Percentiles rank a stretch among this genome's conserved stretches.
phyloP scores from a whole-genome alignment of 768 basidiomycete species.

The Melanogaster broomeanus region DNA sequence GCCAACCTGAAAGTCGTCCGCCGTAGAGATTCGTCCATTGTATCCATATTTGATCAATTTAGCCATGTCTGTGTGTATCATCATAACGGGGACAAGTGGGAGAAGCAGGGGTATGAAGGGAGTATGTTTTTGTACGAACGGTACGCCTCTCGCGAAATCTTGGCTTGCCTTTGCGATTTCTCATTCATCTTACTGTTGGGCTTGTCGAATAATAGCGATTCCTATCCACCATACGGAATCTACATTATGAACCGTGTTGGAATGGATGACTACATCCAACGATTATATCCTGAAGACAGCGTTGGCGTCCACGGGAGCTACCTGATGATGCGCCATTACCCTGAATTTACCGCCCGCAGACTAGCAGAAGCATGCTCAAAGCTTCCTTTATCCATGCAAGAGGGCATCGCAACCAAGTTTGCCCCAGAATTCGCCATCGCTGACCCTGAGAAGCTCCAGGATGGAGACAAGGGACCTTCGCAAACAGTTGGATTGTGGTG shows the following conservation, averaged over 20 bases:
- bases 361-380: conserved; percentile 38
- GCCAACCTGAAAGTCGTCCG: conserved; percentile 82
- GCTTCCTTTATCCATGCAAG: conserved; percentile 22
- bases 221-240: conserved; percentile 82
- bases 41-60: conserved; percentile 84
- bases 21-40: conserved; percentile 76
- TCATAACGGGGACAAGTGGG: conserved; percentile 74
- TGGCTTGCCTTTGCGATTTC: not conserved
- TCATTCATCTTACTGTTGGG: conserved; percentile 7
- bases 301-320: conserved; percentile 60
- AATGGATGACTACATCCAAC: conserved; percentile 74
- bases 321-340: conserved; percentile 73
- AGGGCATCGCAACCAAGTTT: conserved; percentile 45
- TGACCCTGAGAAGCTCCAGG: conserved; percentile 43
- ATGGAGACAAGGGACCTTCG: conserved; percentile 55
- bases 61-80: conserved; percentile 85
- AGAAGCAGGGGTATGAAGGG: conserved; percentile 84
- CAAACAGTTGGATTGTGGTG: conserved; percentile 77
- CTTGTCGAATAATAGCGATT: conserved; percentile 46
- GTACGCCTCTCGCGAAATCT: conserved; percentile 41
- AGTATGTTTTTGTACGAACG: conserved; percentile 88
- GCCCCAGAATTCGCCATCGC: conserved; percentile 47
- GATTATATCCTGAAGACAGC: conserved; percentile 78
- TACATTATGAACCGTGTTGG: conserved; percentile 84
- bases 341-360: conserved; percentile 60